These are phyloP conservation scores for Davidsoniella virescens DNA, from an alignment of 2,329 filamentous ascomycete species.

Conservation along the genomic window DNA sequence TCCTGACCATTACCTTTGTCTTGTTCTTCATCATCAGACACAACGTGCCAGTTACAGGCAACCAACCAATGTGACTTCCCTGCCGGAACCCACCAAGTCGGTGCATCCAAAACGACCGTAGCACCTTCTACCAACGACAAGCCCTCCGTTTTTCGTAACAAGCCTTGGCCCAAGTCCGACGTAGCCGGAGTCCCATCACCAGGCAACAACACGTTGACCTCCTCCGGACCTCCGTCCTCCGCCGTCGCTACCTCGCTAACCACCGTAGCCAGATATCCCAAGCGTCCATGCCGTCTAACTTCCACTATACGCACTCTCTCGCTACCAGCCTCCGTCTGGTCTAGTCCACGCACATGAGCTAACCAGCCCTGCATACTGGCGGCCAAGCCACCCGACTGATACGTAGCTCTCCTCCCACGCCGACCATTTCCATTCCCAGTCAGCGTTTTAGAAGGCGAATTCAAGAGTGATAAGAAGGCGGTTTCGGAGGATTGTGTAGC, in stretches of 20 bases:
- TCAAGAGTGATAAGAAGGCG: background rate
- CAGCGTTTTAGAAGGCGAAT: constrained; percentile 3
- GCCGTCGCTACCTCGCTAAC: background rate
- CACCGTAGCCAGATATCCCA: background rate
- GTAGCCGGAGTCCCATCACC: background rate
- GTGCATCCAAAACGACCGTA: background rate
- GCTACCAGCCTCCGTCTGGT: constrained; percentile 3
- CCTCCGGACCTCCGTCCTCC: background rate
- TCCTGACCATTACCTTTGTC: no score
- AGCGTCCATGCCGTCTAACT: background rate
- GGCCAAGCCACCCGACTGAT: constrained; percentile 23
- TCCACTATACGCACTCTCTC: background rate
- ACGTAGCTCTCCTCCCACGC: constrained; percentile 11
- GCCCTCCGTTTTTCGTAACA: background rate
- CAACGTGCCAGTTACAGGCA: constrained; percentile 5
- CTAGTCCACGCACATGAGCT: constrained; percentile 20
- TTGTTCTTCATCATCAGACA: background rate
- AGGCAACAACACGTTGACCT: background rate
- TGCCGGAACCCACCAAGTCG: constrained; percentile 4
- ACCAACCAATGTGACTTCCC: constrained; percentile 4
- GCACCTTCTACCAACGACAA: background rate
- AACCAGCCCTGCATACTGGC: constrained; percentile 26
- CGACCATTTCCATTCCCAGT: constrained; percentile 1
- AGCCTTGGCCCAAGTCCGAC: background rate
- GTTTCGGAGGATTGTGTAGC: constrained; percentile 8